Base-by-base conservation (phyloP, 2,329 filamentous ascomycete species). In the Epicoccum nigrum region DNA sequence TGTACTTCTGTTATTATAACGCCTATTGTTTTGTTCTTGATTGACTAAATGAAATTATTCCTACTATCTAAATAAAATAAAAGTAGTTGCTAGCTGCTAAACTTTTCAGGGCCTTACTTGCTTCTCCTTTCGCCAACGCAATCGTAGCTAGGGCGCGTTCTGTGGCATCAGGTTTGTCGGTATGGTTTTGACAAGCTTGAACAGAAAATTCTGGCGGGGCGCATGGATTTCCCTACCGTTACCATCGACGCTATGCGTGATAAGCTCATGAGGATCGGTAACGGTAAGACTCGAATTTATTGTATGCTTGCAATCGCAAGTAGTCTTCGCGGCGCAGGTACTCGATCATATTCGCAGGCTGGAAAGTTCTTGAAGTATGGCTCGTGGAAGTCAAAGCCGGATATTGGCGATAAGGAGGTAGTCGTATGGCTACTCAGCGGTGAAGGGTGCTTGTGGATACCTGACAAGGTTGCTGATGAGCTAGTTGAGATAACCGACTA, bases 241-340 rank as follows among this genome's bases (percentile, higher is more conserved):
- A 92, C 93, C 60, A 75, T 93, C 7, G 79, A 84, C 56, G 81
- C 81, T 41, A 86, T 92, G 67, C 93, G 93, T 69, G 85, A 85
- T 0, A 83, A 83, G 16, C 82, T 94, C 27, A 80, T 78, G 17
- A 81, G 89, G 90, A 0, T 74, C 89, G 1, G 81, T 88, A 0
- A 72, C 90, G 57, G 92, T 89, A 0, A 87, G 83, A 45, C 71
- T 93, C 4, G 79, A 90, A 3, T 89, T 87, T 0, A 81, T 94
- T 27, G 79, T 88, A 5, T 90, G 88, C 64, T 68, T 94, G 69
- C 76, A 90, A 6, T 82, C 89, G 38, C 90, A 93, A 78, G 88
- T 86, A 4, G 90, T 90, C 0, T 89, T 92, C 0, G 90, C 84
- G 0, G 89, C 89, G 2, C 90, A 93, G 77, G 88, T 94, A n/a